Conservation (phyloP, 345 rosid genomes). For the Brassica cretica region DNA sequence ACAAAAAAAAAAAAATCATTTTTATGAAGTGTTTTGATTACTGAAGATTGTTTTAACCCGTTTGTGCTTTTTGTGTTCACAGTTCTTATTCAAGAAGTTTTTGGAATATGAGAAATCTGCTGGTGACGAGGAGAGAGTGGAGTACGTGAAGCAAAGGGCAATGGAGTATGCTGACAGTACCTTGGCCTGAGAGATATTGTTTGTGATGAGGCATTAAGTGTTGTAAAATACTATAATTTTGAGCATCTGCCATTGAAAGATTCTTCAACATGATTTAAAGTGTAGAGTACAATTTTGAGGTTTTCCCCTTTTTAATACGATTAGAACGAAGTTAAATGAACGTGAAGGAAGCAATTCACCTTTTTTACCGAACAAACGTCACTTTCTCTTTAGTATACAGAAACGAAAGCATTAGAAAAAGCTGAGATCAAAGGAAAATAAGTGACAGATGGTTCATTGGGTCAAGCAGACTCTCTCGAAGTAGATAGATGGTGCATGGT, state of each 20-base stretch:
- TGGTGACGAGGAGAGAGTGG: slow-evolving; percentile 62
- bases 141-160: slow-evolving; percentile 78
- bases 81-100: slow-evolving; percentile 94
- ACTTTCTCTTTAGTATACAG: too few relatives aligned
- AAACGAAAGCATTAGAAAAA: too few relatives aligned
- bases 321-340: too few relatives aligned
- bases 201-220: slow-evolving; percentile 8
- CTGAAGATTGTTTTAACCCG: neutral
- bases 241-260: neutral
- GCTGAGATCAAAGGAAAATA: slow-evolving; percentile 13
- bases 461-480: neutral
- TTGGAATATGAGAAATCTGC: slow-evolving; percentile 65
- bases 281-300: too few relatives aligned
- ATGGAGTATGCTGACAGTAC: slow-evolving; percentile 75
- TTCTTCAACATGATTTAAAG: too few relatives aligned
- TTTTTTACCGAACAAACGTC: too few relatives aligned
- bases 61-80: slow-evolving; percentile 30
- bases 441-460: slow-evolving; percentile 1
- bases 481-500: slow-evolving; percentile 10
- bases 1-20: neutral
- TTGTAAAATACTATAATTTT: slow-evolving; percentile 16
- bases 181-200: slow-evolving; percentile 32
- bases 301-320: too few relatives aligned
- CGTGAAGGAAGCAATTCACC: too few relatives aligned
- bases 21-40: neutral